Conservation (phyloP, 2,329 filamentous ascomycete genomes). For the Calonectria pseudoreteaudii region DNA sequence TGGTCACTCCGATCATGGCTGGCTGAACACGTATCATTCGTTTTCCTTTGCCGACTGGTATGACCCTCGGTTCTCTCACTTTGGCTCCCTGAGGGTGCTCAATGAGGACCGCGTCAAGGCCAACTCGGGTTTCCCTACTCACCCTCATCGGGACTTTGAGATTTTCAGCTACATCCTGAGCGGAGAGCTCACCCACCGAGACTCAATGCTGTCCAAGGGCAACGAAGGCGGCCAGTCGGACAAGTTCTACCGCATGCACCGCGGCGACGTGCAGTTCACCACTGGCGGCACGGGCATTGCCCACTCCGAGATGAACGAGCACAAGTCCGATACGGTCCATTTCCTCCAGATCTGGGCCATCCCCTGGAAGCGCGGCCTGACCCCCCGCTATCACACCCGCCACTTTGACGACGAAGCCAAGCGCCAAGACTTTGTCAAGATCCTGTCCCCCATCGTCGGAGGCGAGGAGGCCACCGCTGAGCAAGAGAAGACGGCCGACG, state of each 20-base stretch:
- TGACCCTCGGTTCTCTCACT: conserved; percentile 74
- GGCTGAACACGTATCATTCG: conserved; percentile 88
- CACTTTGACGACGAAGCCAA: conserved; percentile 81
- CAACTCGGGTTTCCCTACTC: conserved; percentile 83
- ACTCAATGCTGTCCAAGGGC: conserved; percentile 83
- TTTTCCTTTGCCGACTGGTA: conserved; percentile 84
- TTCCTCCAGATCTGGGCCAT: conserved; percentile 92
- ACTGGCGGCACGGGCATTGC: conserved; percentile 85
- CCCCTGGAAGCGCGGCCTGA: conserved; percentile 79
- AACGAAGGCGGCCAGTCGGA: conserved; percentile 69
- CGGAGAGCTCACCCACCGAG: conserved; percentile 88
- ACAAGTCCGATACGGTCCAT: conserved; percentile 76
- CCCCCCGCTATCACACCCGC: conserved; percentile 81
- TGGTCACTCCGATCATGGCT: conserved; percentile 85
- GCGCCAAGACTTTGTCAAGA: conserved; percentile 75
- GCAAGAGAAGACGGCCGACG: conserved; percentile 73
- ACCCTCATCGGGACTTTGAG: conserved; percentile 87
- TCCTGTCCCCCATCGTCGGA: conserved; percentile 79
- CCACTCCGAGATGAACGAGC: conserved; percentile 86
- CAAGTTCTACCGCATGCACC: conserved; percentile 76
- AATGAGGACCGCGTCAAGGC: conserved; percentile 88
- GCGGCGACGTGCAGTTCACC: conserved; percentile 91
- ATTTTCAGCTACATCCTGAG: conserved; percentile 91
- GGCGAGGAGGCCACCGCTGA: conserved; percentile 71
- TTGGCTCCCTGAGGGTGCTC: conserved; percentile 83